phyloP scores from a whole-genome alignment of 257 asterid genomes.

The Nicotiana attenuata region DNA sequence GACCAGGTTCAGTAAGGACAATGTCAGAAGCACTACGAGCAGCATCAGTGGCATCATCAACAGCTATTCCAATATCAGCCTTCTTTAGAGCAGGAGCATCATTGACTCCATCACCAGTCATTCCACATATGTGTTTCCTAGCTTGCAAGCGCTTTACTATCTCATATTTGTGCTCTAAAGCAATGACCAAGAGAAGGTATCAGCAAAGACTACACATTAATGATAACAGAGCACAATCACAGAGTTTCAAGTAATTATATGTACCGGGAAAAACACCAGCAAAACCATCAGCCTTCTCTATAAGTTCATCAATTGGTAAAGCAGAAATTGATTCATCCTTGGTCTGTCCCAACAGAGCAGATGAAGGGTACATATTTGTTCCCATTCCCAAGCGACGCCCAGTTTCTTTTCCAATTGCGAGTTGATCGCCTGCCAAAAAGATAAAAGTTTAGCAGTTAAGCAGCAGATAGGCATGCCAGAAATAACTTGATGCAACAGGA shows the following conservation, averaged over 20 bases:
- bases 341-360: slow-evolving; percentile 89
- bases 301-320: slow-evolving; percentile 91
- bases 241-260: too few relatives aligned
- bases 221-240: too few relatives aligned
- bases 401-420: slow-evolving; percentile 95
- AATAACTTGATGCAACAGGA: background rate
- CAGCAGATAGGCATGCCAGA: background rate
- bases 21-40: slow-evolving; percentile 99
- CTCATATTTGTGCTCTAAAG: slow-evolving; percentile 91
- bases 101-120: slow-evolving; percentile 99
- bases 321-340: slow-evolving; percentile 94
- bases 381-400: slow-evolving; percentile 99
- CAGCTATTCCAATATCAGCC: slow-evolving; percentile 98
- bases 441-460: background rate
- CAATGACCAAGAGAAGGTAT: slow-evolving; percentile 7
- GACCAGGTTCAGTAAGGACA: slow-evolving; percentile 97
- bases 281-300: slow-evolving; percentile 98
- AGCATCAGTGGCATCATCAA: slow-evolving; percentile 99
- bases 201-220: background rate
- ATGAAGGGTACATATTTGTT: slow-evolving; percentile 96
- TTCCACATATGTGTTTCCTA: slow-evolving; percentile 94
- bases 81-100: slow-evolving; percentile 98
- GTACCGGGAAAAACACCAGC: slow-evolving; percentile 98
- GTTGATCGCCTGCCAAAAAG: slow-evolving; percentile 73
- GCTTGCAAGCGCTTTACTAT: slow-evolving; percentile 97